Evolutionary conservation across 306 rosid species (phyloP).

Genomic region (Inga laurina): DNA sequence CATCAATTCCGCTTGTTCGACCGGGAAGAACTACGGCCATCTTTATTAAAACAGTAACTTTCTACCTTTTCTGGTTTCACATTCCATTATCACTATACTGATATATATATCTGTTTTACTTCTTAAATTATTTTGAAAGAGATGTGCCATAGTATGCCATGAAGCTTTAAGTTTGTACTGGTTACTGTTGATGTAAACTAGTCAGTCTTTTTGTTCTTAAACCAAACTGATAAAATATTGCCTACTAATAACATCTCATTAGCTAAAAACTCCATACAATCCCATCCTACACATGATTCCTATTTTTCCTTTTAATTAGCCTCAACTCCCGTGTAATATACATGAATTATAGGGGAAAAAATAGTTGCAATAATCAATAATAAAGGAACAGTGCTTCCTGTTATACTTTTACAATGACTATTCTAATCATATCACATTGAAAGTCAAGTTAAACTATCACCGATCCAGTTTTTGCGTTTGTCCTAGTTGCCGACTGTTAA

Average conservation of each 20-base stretch:
- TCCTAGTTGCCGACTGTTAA: neutral
- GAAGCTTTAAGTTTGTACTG: conserved; percentile 21
- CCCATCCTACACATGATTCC: neutral
- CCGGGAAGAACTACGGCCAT: conserved; percentile 88
- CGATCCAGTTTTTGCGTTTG: neutral
- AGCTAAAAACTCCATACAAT: neutral
- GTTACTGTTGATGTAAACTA: neutral
- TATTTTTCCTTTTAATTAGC: neutral
- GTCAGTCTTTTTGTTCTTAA: neutral
- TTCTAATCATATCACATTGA: neutral
- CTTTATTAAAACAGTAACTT: conserved; percentile 75
- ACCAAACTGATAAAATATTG: neutral
- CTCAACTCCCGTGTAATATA: neutral
- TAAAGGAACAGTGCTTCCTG: neutral
- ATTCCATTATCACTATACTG: conserved; percentile 9
- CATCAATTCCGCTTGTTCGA: conserved; percentile 93
- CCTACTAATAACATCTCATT: neutral
- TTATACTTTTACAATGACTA: neutral
- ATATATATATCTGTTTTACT: neutral
- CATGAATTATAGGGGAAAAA: neutral
- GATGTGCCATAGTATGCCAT: conserved; percentile 6
- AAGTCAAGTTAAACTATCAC: conserved; percentile 2
- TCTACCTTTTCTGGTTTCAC: conserved; percentile 12
- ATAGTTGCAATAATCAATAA: neutral
- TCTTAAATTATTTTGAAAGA: neutral